phyloP scores from a whole-genome alignment of 164 flowering plant species.

The Kingdonia uniflora region DNA sequence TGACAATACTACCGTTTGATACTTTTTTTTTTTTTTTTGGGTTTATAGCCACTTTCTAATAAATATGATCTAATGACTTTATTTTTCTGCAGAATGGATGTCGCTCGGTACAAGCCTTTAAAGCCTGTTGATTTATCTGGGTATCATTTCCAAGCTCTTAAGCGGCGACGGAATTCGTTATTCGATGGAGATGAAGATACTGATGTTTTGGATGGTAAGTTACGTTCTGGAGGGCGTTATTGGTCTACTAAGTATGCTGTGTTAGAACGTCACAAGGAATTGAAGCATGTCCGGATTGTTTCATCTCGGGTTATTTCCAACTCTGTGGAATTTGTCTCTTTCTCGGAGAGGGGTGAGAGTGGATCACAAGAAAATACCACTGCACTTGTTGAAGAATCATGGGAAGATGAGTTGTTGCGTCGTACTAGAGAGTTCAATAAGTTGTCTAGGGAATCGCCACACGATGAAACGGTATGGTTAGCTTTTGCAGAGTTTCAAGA shows the following conservation, averaged over 20 bases:
- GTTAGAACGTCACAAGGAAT: conserved; percentile 57
- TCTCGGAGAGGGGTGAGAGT: conserved; percentile 21
- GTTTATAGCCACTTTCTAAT: too few relatives aligned
- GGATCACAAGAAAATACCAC: conserved; percentile 9
- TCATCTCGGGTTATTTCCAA: conserved; percentile 15
- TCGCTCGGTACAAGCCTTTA: conserved; percentile 57
- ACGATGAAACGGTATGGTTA: conserved; percentile 72
- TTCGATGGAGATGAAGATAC: conserved; percentile 56
- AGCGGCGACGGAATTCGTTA: conserved; percentile 12
- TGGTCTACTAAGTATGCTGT: conserved; percentile 73
- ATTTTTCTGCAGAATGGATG: conserved; percentile 61
- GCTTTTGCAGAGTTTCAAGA: conserved; percentile 90
- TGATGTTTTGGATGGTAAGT: conserved; percentile 52
- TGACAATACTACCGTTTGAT: too few relatives aligned
- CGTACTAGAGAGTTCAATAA: conserved; percentile 56
- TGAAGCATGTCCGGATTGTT: conserved; percentile 44
- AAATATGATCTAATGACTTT: too few relatives aligned
- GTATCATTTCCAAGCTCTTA: conserved; percentile 8
- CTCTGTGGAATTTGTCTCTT: conserved; percentile 47
- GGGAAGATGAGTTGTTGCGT: conserved; percentile 87
- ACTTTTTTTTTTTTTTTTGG: too few relatives aligned
- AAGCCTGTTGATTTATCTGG: conserved; percentile 21
- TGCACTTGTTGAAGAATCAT: conserved; percentile 53
- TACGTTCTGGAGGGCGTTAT: conserved; percentile 66
- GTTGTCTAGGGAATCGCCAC: conserved; percentile 69